These are phyloP conservation scores for Ricinus communis DNA, from an alignment of 345 rosid genomes.

Conservation along the genomic window DNA sequence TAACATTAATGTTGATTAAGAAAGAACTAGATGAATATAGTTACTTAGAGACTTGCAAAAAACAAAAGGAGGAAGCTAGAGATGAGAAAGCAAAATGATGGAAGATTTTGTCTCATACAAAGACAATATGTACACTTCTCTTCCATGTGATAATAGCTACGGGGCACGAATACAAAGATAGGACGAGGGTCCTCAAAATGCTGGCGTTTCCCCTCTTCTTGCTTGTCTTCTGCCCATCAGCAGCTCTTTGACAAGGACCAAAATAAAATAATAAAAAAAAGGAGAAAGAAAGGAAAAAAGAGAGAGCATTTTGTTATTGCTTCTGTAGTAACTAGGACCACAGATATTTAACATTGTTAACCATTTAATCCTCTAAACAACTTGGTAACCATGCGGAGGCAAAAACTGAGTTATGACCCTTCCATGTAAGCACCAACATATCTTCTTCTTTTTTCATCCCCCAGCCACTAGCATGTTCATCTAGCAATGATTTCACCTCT, in stretches of 20 bases:
- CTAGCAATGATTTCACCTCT: conserved; percentile 54
- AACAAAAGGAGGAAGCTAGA: not conserved
- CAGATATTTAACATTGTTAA: not conserved
- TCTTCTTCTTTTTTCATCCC: conserved; percentile 77
- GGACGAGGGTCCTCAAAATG: conserved; percentile 18
- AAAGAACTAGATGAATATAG: conserved; percentile 3
- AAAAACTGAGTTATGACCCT: conserved; percentile 71
- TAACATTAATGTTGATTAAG: conserved; percentile 6
- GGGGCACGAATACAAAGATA: conserved; percentile 3
- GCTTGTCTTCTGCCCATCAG: conserved; percentile 25
- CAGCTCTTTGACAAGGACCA: conserved; percentile 31
- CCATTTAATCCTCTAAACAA: conserved; percentile 29
- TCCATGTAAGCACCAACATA: conserved; percentile 68
- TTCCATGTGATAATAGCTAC: conserved; percentile 30
- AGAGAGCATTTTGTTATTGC: too few species aligned
- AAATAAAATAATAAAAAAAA: too few species aligned
- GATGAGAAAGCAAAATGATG: conserved; percentile 6
- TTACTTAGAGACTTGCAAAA: conserved; percentile 9
- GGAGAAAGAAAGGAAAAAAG: too few species aligned
- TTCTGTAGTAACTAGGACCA: conserved; percentile 24
- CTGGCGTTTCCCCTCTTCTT: conserved; percentile 18
- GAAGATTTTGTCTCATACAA: conserved; percentile 28
- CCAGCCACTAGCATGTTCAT: conserved; percentile 74
- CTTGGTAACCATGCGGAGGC: conserved; percentile 60
- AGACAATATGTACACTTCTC: conserved; percentile 28